These are phyloP conservation scores for Microdochium bolleyi DNA, from an alignment of 2,329 filamentous ascomycete species.

Conservation along the genomic window DNA sequence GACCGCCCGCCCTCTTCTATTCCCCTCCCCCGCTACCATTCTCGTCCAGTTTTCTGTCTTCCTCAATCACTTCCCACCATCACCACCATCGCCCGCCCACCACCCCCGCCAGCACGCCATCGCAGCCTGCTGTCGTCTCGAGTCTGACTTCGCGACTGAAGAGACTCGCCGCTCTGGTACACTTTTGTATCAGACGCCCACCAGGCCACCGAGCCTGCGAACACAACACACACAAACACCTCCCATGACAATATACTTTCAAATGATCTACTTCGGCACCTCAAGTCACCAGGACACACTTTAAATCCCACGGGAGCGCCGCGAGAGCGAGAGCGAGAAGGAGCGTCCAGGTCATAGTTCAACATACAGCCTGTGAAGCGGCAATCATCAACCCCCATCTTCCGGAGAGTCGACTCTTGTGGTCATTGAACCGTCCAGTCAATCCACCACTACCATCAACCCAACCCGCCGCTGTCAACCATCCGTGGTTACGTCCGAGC, in stretches of 20 bases:
- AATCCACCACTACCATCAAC: background rate
- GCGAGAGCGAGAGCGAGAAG: constrained; percentile 47
- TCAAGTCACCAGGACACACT: constrained; percentile 55
- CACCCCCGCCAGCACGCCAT: background rate
- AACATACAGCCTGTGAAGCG: constrained; percentile 48
- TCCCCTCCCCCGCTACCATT: background rate
- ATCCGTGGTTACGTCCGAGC: background rate
- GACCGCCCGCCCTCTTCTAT: constrained; percentile 15
- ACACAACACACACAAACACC: constrained; percentile 24
- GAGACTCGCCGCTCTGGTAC: background rate
- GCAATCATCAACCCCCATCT: background rate
- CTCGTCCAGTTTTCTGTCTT: background rate
- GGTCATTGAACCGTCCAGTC: background rate
- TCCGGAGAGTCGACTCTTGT: background rate
- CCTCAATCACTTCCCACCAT: background rate
- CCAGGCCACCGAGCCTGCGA: constrained; percentile 21
- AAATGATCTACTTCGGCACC: constrained; percentile 42
- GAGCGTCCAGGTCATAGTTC: constrained; percentile 24
- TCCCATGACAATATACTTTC: constrained; percentile 49
- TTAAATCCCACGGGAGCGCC: constrained; percentile 62
- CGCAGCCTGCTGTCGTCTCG: background rate
- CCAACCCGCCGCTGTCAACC: background rate
- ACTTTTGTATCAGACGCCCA: constrained; percentile 12
- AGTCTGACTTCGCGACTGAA: background rate
- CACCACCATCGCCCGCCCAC: background rate